These are phyloP conservation scores for Scutellaria galericulata DNA, from an alignment of 257 asterid species.

Conservation along the genomic window DNA sequence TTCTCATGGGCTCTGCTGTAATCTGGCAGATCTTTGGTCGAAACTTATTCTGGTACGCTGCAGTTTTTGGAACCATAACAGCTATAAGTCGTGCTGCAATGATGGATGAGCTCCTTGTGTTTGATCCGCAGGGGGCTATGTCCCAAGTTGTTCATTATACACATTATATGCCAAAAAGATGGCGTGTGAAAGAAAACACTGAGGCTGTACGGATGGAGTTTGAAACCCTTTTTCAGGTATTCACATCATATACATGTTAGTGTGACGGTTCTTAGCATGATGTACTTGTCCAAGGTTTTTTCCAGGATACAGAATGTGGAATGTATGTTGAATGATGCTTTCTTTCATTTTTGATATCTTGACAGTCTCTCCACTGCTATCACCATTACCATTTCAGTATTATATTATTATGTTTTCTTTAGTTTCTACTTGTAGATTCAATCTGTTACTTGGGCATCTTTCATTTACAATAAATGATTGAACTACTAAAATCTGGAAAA, in stretches of 20 bases:
- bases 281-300: not conserved
- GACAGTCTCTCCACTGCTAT: not conserved
- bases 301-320: not conserved
- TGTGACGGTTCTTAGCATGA: slow-evolving; percentile 1
- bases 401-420: not conserved
- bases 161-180: slow-evolving; percentile 93
- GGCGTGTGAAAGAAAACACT: slow-evolving; percentile 94
- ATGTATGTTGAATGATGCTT: not conserved
- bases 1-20: slow-evolving; percentile 27
- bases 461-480: not conserved
- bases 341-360: not conserved
- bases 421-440: not conserved
- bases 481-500: not conserved
- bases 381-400: not conserved
- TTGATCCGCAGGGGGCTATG: slow-evolving; percentile 85
- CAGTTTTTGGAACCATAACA: slow-evolving; percentile 95
- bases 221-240: slow-evolving; percentile 95
- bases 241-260: slow-evolving; percentile 1
- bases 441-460: slow-evolving; percentile 5
- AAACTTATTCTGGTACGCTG: slow-evolving; percentile 95
- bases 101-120: slow-evolving; percentile 79
- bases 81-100: slow-evolving; percentile 93
- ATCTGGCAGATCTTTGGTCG: slow-evolving; percentile 89
- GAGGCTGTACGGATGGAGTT: slow-evolving; percentile 75
- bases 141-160: slow-evolving; percentile 86